A percentile compares a stretch with the other conserved stretches of the same genome.
These are phyloP conservation scores for Dicorynia guianensis DNA, from an alignment of 306 rosid genomes.

Conservation along the genomic window DNA sequence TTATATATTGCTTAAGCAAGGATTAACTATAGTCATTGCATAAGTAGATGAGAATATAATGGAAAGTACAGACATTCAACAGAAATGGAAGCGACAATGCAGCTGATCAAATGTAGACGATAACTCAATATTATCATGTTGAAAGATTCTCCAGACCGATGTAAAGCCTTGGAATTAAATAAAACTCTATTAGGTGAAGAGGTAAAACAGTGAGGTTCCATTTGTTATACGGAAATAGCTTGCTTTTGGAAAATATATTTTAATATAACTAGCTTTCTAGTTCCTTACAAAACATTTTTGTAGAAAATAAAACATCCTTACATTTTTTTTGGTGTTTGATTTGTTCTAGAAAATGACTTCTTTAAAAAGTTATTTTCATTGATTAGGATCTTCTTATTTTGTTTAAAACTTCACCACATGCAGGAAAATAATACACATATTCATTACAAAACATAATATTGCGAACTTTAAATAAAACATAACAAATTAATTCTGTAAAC, in stretches of 20 bases:
- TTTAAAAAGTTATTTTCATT: too few species aligned
- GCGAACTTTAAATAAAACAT: too few species aligned
- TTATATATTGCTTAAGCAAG: slow-evolving; percentile 21
- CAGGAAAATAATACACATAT: too few species aligned
- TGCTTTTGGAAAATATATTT: slow-evolving; percentile 4
- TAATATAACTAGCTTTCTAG: slow-evolving; percentile 11
- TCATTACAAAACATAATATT: too few species aligned
- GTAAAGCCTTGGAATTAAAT: slow-evolving; percentile 3
- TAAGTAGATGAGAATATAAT: slow-evolving; percentile 7
- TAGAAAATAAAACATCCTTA: too few species aligned
- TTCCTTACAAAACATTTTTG: too few species aligned
- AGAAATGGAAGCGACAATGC: slow-evolving; percentile 6
- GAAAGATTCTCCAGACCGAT: not conserved
- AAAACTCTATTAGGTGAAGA: slow-evolving; percentile 27
- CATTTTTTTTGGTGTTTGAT: too few species aligned
- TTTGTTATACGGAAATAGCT: slow-evolving; percentile 15
- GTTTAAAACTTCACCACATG: too few species aligned
- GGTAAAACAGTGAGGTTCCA: not conserved
- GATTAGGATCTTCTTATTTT: too few species aligned
- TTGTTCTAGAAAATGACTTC: too few species aligned
- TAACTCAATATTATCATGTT: not conserved
- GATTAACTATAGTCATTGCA: slow-evolving; percentile 16
- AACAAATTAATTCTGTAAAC: too few species aligned
- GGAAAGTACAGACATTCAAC: not conserved
- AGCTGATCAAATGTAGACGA: not conserved